Percentiles rank a stretch among this genome's conserved stretches.
phyloP scores from a whole-genome alignment of 768 basidiomycete species.

The Hericium alpestre region DNA sequence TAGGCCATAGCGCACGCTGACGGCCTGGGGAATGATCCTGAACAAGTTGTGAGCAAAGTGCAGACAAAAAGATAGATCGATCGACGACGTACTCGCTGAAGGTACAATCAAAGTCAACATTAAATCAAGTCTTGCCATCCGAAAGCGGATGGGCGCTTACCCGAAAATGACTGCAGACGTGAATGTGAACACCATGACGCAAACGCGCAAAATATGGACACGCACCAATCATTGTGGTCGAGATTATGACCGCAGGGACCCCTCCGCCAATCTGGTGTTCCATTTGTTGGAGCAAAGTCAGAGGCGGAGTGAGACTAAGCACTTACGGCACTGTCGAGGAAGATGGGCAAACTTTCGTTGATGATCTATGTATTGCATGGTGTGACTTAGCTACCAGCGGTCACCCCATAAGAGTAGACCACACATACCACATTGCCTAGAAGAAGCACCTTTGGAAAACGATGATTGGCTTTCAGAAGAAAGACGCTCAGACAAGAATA shows the following conservation, averaged over 20 bases:
- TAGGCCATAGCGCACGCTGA: constrained; percentile 56
- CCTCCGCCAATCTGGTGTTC: constrained; percentile 47
- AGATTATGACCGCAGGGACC: constrained; percentile 65
- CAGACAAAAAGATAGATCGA: background rate
- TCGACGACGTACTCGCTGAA: constrained; percentile 3
- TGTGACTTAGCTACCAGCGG: background rate
- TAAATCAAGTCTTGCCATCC: background rate
- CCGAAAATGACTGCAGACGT: constrained; percentile 62
- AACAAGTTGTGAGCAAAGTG: background rate
- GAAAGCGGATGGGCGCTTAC: constrained; percentile 28
- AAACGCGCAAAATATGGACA: background rate
- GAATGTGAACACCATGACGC: background rate
- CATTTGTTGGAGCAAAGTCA: background rate
- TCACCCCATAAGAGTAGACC: too few relatives aligned
- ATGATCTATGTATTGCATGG: constrained; percentile 38
- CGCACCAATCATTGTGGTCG: constrained; percentile 63
- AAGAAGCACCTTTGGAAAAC: constrained; percentile 53
- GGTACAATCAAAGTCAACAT: background rate
- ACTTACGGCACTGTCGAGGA: constrained; percentile 58
- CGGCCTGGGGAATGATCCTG: constrained; percentile 64
- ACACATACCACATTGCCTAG: constrained; percentile 74
- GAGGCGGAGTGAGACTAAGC: background rate
- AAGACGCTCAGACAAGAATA: constrained; percentile 6
- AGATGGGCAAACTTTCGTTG: constrained; percentile 78
- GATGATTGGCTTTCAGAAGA: background rate